A percentile compares a stretch with the other conserved stretches of the same genome.
Evolutionary conservation across 225 moss, liverwort and hornwort species (phyloP).

Genomic region (Takakia lepidozioides): DNA sequence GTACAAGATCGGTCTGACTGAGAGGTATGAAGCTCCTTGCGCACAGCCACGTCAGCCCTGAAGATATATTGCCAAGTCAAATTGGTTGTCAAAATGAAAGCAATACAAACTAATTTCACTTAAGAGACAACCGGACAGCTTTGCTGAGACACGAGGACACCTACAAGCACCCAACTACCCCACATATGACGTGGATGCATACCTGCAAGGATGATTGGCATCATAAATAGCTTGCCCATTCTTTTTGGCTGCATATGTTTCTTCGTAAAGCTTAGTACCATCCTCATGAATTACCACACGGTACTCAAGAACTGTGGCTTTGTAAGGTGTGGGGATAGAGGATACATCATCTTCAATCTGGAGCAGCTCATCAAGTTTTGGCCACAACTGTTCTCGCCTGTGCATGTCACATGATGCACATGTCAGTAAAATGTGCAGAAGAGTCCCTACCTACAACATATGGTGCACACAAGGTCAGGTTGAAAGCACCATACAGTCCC

Average conservation of each 20-base stretch:
- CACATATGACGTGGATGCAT: background rate
- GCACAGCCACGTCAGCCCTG: conserved; percentile 42
- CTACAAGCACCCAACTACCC: background rate
- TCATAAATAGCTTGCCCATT: conserved; percentile 46
- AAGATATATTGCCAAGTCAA: background rate
- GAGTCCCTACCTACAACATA: no score
- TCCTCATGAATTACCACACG: conserved; percentile 39
- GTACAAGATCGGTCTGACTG: conserved; percentile 83
- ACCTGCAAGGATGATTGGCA: conserved; percentile 60
- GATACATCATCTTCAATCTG: conserved; percentile 28
- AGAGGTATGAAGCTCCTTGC: conserved; percentile 64
- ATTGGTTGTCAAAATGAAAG: background rate
- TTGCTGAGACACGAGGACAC: background rate
- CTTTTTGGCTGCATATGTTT: conserved; percentile 29
- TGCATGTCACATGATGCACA: no score
- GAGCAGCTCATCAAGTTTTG: conserved; percentile 49
- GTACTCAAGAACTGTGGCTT: conserved; percentile 66
- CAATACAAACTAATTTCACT: background rate
- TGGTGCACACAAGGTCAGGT: no score
- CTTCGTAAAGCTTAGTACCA: conserved; percentile 35
- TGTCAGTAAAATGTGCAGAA: no score
- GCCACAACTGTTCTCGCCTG: conserved; percentile 73
- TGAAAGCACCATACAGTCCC: no score
- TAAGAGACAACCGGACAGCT: no score
- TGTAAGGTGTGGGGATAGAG: conserved; percentile 41